Percentiles rank a stretch among this genome's conserved stretches.
These are phyloP conservation scores for Gloeopeniophorella convolvens DNA, from an alignment of 768 basidiomycete genomes.

Conservation along the genomic window DNA sequence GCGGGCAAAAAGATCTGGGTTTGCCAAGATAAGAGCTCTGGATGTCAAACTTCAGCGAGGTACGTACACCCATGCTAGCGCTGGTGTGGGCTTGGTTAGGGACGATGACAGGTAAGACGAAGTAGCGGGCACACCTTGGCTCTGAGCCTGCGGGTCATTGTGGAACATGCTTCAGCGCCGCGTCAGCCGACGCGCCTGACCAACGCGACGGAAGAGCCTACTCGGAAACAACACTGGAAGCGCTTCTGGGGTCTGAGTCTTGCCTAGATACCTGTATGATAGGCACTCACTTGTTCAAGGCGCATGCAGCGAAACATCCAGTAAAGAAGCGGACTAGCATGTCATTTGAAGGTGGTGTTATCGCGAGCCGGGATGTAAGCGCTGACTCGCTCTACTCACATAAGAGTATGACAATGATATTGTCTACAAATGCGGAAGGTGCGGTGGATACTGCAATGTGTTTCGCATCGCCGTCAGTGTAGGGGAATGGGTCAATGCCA, in stretches of 20 bases:
- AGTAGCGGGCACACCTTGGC: conserved; percentile 9
- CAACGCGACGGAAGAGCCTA: neutral
- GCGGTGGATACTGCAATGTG: conserved; percentile 5
- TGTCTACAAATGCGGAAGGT: conserved; percentile 17
- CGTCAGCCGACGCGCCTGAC: neutral
- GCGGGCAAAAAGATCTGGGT: conserved; percentile 16
- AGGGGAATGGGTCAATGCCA: neutral
- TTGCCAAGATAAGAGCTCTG: neutral
- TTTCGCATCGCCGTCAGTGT: neutral
- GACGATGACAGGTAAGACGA: neutral
- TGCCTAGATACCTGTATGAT: neutral
- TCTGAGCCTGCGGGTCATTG: conserved; percentile 8
- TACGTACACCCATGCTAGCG: conserved; percentile 11
- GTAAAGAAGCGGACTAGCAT: conserved; percentile 19
- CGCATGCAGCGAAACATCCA: conserved; percentile 16
- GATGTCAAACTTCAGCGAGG: neutral
- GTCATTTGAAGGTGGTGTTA: too few relatives aligned
- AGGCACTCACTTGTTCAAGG: conserved; percentile 16
- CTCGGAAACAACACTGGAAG: conserved; percentile 16
- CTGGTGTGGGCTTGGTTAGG: neutral
- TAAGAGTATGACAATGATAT: conserved; percentile 17
- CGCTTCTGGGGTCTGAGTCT: neutral
- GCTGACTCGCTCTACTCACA: too few relatives aligned
- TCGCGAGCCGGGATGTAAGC: too few relatives aligned
- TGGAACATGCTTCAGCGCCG: conserved; percentile 12